Percentiles rank a stretch among this genome's conserved stretches.
phyloP scores from a whole-genome alignment of 78 protist genomes.

The Salpingoeca rosetta region DNA sequence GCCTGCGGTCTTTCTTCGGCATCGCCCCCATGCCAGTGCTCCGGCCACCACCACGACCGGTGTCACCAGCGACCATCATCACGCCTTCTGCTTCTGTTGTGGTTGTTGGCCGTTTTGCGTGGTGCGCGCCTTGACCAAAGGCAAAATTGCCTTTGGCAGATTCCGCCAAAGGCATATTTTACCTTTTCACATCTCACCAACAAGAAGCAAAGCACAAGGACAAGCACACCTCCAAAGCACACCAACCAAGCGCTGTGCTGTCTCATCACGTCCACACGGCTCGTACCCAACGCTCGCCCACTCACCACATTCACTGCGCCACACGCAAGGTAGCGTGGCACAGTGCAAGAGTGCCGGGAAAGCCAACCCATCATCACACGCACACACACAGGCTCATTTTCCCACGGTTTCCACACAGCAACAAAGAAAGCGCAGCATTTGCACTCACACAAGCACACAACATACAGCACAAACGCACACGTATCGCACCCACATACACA shows the following conservation, averaged over 20 bases:
- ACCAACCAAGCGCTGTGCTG: background rate
- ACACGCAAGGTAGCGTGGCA: background rate
- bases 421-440: too few species aligned
- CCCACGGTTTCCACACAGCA: background rate
- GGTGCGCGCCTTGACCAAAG: too few species aligned
- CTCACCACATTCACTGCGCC: background rate
- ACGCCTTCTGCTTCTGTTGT: too few species aligned
- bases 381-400: background rate
- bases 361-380: background rate
- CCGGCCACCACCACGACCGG: too few species aligned
- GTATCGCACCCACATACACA: background rate
- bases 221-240: background rate
- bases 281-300: background rate
- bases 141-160: too few species aligned
- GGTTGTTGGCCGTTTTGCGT: too few species aligned
- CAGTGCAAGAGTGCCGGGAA: background rate
- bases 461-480: background rate
- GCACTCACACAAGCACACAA: background rate
- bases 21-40: too few species aligned
- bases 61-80: too few species aligned
- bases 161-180: too few species aligned
- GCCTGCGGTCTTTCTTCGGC: too few species aligned
- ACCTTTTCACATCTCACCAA: background rate
- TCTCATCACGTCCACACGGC: background rate
- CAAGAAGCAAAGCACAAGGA: background rate